Evolutionary conservation across 2,329 filamentous ascomycete species (phyloP).

Genomic region (Aspergillus quadricinctus): DNA sequence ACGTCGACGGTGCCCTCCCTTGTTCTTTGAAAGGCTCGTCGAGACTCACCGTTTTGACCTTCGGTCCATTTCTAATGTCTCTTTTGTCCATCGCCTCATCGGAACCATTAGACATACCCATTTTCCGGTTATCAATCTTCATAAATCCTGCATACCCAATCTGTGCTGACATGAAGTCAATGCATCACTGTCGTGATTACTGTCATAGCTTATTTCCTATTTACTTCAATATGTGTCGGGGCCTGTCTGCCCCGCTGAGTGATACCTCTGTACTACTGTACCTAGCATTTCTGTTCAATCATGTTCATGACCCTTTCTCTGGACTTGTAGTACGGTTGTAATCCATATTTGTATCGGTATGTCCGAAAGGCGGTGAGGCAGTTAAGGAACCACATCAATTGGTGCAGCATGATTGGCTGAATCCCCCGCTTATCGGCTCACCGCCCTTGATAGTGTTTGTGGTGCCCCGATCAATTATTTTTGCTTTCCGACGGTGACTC

Average conservation of each 20-base stretch:
- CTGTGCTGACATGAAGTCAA: neutral
- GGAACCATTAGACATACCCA: neutral
- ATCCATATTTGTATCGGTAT: neutral
- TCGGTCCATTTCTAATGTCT: neutral
- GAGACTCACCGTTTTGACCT: neutral
- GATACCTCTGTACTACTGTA: constrained; percentile 2
- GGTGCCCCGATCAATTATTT: constrained; percentile 13
- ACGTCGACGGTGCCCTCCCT: neutral
- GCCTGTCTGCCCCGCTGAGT: neutral
- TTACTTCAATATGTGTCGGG: neutral
- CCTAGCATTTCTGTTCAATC: neutral
- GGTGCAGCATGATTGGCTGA: constrained; percentile 14
- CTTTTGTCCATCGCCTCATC: neutral
- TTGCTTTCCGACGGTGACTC: constrained; percentile 17
- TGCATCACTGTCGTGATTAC: neutral
- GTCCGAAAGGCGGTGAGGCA: neutral
- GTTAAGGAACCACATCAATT: constrained; percentile 1
- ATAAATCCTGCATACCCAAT: neutral
- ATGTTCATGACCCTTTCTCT: neutral
- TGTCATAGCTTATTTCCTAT: neutral
- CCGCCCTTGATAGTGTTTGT: constrained; percentile 29
- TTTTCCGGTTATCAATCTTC: neutral
- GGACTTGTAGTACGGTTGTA: neutral
- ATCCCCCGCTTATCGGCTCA: constrained; percentile 28
- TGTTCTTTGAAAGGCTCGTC: neutral